phyloP scores from a whole-genome alignment of 164 flowering plant species.

The Chimonanthus salicifolius region DNA sequence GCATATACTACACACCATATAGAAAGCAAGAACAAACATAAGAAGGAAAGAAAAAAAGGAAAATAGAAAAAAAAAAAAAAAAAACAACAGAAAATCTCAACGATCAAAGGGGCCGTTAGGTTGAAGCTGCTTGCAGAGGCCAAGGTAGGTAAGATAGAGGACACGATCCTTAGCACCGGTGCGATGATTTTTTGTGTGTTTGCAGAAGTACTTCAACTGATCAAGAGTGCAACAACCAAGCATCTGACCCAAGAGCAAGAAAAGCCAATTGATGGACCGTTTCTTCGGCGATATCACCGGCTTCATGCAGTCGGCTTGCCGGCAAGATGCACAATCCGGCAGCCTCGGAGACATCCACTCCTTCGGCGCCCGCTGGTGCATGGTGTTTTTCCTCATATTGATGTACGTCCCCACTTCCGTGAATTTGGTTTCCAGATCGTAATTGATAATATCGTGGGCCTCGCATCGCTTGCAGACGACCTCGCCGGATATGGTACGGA shows the following conservation, averaged over 20 bases:
- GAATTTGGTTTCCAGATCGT: conserved; percentile 33
- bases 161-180: conserved; percentile 51
- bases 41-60: not conserved
- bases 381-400: not conserved
- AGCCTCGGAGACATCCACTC: conserved; percentile 43
- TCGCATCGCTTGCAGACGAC: conserved; percentile 70
- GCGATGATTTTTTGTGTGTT: conserved; percentile 34
- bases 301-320: conserved; percentile 29
- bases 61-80: not conserved
- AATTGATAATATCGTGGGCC: conserved; percentile 19
- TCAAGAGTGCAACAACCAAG: conserved; percentile 36
- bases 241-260: conserved; percentile 37
- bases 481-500: conserved; percentile 36
- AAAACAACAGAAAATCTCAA: not conserved
- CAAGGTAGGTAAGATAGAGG: conserved; percentile 30
- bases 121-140: conserved; percentile 31
- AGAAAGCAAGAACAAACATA: too few relatives aligned
- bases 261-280: conserved; percentile 44
- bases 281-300: conserved; percentile 47
- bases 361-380: conserved; percentile 55
- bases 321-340: conserved; percentile 38
- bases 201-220: conserved; percentile 42
- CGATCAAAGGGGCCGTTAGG: conserved; percentile 17
- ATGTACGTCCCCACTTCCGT: conserved; percentile 24
- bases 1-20: too few relatives aligned